phyloP scores from a whole-genome alignment of 73 alveolate species.

The Blepharisma japonicum region DNA sequence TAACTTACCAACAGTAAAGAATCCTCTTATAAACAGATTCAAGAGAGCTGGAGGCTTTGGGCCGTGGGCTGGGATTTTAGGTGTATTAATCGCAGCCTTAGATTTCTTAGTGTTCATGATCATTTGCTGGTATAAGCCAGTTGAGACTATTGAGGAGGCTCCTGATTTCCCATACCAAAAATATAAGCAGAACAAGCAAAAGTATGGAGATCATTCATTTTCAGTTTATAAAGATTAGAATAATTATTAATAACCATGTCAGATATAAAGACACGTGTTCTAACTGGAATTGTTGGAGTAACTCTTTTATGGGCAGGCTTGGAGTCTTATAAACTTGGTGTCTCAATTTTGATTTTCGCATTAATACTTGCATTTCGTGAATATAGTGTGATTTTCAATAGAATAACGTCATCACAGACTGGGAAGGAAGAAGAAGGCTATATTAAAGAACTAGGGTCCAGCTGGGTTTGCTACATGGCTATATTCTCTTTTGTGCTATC shows the following conservation, averaged over 20 bases:
- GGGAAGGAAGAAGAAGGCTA: neutral
- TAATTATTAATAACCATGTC: neutral
- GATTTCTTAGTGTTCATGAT: slow-evolving; percentile 9
- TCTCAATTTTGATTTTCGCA: neutral
- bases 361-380: neutral
- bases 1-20: slow-evolving; percentile 55
- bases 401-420: neutral
- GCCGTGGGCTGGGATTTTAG: slow-evolving; percentile 45
- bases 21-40: slow-evolving; percentile 66
- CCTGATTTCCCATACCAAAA: slow-evolving; percentile 24
- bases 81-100: slow-evolving; percentile 13
- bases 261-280: slow-evolving; percentile 14
- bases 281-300: neutral
- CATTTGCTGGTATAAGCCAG: slow-evolving; percentile 13
- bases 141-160: neutral
- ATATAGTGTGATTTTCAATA: neutral
- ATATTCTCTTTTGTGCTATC: neutral
- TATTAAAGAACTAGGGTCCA: neutral
- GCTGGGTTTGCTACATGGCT: neutral
- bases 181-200: slow-evolving; percentile 19
- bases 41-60: slow-evolving; percentile 73
- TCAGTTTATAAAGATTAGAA: neutral
- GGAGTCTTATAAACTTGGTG: neutral
- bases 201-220: slow-evolving; percentile 17
- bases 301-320: neutral